Base-by-base conservation (phyloP, 2,329 filamentous ascomycete species). In the Neofusicoccum parvum region DNA sequence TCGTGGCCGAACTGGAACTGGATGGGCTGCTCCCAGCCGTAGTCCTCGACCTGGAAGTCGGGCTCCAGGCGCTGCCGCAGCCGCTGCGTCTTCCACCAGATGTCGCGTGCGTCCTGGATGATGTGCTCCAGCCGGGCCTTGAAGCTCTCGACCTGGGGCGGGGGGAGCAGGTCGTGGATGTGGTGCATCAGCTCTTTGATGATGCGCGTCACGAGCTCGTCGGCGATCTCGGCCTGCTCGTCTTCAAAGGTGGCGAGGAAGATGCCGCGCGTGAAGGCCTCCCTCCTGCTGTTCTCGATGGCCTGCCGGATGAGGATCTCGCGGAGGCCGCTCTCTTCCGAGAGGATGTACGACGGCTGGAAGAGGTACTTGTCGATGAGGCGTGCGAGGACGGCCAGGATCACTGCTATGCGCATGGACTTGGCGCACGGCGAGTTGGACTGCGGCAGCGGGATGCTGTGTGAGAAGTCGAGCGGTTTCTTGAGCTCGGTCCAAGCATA, bases 361-460 rank as follows among this genome's bases (percentile, higher is more conserved):
- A 79, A 78, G 37, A 79, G 70, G 41, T 74, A 64, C 27, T 71
- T 64, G 48, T 69, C 64, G 4, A 79, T 67, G 45, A 76, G 69
- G 9, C 68, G 60, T 0, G 70, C 68, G 3, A 79, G 46, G 43
- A 75, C 66, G 11, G 69, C 72, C 6, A 79, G 67, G 7, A 74
- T 68, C 6, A 74, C 65, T 15, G 71, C 73, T 32, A 73, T 66
- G 5, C 75, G 74, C 73, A 79, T 79, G 27, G 72, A 68, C 62
- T 76, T 79, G 1, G 76, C 75, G 15, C 64, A 59, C 1, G 50
- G 20, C 2, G 73, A 70, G 67, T 78, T 78, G 12, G 72, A 74
- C 23, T 70, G 58, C 6, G 70, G 71, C 3, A 79, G 67, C 2
- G 76, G 76, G 9, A 78, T 67, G 60, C 60, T 39, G 43, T 66